These are phyloP conservation scores for Apiospora arundinis DNA, from an alignment of 2,329 filamentous ascomycete genomes.

Conservation along the genomic window DNA sequence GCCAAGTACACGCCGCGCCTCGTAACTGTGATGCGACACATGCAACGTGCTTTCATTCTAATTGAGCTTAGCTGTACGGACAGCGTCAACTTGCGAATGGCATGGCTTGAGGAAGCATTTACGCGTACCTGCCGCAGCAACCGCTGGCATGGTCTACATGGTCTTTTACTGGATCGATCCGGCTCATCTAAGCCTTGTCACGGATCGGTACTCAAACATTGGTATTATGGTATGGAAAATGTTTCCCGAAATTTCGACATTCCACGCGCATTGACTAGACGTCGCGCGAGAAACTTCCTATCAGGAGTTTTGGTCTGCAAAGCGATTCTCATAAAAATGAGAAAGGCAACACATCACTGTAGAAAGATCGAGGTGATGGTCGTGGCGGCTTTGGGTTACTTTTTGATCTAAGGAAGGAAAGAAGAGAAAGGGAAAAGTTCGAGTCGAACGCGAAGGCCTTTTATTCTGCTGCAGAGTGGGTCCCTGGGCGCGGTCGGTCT, in stretches of 20 bases:
- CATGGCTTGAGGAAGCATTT: background rate
- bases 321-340: constrained; percentile 54
- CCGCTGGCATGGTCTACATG: constrained; percentile 1
- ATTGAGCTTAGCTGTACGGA: background rate
- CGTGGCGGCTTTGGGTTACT: constrained; percentile 69
- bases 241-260: constrained; percentile 65
- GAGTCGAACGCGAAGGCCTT: background rate
- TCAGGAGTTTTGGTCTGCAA: constrained; percentile 66
- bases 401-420: constrained; percentile 66
- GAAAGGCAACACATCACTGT: constrained; percentile 70
- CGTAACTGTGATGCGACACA: background rate
- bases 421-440: constrained; percentile 39
- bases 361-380: constrained; percentile 60
- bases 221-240: background rate
- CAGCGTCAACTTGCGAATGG: background rate
- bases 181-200: background rate
- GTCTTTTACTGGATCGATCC: background rate
- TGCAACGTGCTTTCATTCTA: background rate
- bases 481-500: background rate
- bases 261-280: constrained; percentile 56
- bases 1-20: background rate
- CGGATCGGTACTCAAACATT: background rate
- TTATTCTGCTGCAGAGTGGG: constrained; percentile 5
- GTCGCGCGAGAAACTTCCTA: constrained; percentile 66
- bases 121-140: constrained; percentile 13